Evolutionary conservation across 306 rosid genomes (phyloP).

Genomic region (Cicer pinnatifidum): DNA sequence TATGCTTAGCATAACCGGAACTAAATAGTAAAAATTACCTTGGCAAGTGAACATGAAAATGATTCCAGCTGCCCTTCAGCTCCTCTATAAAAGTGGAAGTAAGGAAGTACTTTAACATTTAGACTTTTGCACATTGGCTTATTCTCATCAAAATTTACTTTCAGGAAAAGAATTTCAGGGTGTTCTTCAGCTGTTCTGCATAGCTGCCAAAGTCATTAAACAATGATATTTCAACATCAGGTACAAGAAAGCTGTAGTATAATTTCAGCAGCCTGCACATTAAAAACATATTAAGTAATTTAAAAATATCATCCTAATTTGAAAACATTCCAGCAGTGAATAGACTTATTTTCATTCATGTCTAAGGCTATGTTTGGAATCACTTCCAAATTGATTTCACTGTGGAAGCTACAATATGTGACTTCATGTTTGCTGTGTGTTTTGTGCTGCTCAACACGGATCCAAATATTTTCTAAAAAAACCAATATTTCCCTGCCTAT

Average conservation of each 20-base stretch:
- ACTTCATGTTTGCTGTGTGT: no score
- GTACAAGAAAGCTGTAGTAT: constrained; percentile 25
- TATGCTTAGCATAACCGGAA: constrained; percentile 31
- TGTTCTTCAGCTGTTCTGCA: constrained; percentile 95
- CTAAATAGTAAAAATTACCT: constrained; percentile 60
- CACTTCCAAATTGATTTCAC: no score
- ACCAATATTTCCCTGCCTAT: constrained; percentile 20
- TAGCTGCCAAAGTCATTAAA: constrained; percentile 67
- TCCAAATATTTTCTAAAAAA: background rate
- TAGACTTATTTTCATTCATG: background rate
- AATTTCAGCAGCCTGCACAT: constrained; percentile 36
- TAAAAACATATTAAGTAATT: background rate
- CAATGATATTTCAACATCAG: constrained; percentile 14
- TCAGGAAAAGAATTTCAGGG: constrained; percentile 83
- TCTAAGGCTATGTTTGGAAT: background rate
- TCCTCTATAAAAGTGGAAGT: constrained; percentile 95
- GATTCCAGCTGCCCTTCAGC: constrained; percentile 92
- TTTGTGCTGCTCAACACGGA: no score
- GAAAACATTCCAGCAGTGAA: background rate
- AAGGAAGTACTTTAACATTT: constrained; percentile 97
- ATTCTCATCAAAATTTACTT: constrained; percentile 96
- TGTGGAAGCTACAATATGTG: no score
- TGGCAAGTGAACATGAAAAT: constrained; percentile 96
- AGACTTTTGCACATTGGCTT: constrained; percentile 96
- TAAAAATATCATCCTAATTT: constrained; percentile 2